Percentiles rank a stretch among this genome's conserved stretches.
Evolutionary conservation across 2,329 filamentous ascomycete species (phyloP).

Genomic region (Pseudocercospora crystallina): DNA sequence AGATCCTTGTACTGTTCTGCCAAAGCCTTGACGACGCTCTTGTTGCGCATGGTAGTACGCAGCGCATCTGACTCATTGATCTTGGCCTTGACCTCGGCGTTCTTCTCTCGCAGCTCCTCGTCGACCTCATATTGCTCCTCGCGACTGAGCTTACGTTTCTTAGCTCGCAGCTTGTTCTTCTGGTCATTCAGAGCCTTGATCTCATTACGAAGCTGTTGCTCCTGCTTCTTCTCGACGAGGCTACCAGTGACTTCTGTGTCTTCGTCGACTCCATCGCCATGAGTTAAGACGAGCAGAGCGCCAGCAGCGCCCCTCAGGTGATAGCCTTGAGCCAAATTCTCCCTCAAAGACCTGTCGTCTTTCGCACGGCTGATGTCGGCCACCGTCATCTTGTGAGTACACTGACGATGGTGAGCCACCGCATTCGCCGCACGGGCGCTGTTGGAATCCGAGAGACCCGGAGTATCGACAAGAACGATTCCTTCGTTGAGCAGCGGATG

Average conservation of each 20-base stretch:
- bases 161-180: neutral
- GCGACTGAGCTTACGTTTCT: neutral
- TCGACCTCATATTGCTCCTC: neutral
- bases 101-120: neutral
- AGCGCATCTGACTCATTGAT: neutral
- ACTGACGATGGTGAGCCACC: conserved; percentile 3
- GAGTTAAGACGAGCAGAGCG: conserved; percentile 11
- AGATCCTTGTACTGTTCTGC: conserved; percentile 4
- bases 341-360: conserved; percentile 15
- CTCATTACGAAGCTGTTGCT: conserved; percentile 1
- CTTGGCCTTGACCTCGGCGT: neutral
- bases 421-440: conserved; percentile 16
- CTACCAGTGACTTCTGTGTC: conserved; percentile 4
- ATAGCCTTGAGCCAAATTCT: conserved; percentile 4
- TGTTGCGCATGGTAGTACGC: conserved; percentile 15
- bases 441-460: conserved; percentile 23
- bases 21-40: neutral
- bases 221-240: no score
- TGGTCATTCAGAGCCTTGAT: conserved; percentile 1
- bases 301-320: conserved; percentile 9
- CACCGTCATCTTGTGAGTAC: conserved; percentile 19
- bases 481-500: conserved; percentile 16
- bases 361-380: conserved; percentile 15
- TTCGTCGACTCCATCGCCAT: conserved; percentile 16
- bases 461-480: conserved; percentile 23